Base-by-base conservation (phyloP, 2,329 filamentous ascomycete species). In the Ambrosiella cleistominuta region DNA sequence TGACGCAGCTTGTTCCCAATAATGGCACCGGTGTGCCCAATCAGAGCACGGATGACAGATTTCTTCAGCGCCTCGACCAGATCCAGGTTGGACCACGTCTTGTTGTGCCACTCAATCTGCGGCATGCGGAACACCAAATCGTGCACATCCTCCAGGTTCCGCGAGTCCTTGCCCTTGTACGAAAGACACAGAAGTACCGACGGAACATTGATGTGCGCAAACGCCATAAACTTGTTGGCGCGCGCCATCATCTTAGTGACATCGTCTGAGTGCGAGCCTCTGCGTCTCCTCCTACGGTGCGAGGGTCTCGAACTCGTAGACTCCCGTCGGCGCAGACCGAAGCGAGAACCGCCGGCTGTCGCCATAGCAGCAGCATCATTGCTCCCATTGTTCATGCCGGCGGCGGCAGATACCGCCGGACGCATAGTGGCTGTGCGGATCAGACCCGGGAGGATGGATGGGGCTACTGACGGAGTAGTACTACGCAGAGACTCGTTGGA, bases 11-110 rank as follows among this genome's bases (percentile, higher is more conserved):
- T 98, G 76, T 98, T 98, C 57, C 91, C 88, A 54, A 98, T 88
- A 64, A 98, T 96, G 59, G 93, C 89, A 40, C 93, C 93, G 0
- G 91, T 90, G 67, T 98, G 93, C 1, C 88, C 93, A 65, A 98
- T 94, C 51, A 98, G 77, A 0, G 93, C 91, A 66, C 89, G 87
- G 67, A 95, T 88, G 60, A 97, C 86, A 52, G 95, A 90, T 67
- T 90, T 94, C 73, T 98, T 97, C 57, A 98, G 77, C 12, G 89
- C 86, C 53, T 97, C 76, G 0, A 91, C 90, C 8, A 98, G 80
- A 66, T 98, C 93, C 6, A 98, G 78, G 68, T 97, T 98, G 6
- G 89, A 96, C 93, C 93, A 98, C 7, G 90, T 97, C 75, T 98
- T 98, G 76, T 98, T 98, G 62, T 88, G 82, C 72, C 95, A 97